Evolutionary conservation across 1,284 basidiomycete species (phyloP).

Genomic region (Tilletiopsis washingtonensis): DNA sequence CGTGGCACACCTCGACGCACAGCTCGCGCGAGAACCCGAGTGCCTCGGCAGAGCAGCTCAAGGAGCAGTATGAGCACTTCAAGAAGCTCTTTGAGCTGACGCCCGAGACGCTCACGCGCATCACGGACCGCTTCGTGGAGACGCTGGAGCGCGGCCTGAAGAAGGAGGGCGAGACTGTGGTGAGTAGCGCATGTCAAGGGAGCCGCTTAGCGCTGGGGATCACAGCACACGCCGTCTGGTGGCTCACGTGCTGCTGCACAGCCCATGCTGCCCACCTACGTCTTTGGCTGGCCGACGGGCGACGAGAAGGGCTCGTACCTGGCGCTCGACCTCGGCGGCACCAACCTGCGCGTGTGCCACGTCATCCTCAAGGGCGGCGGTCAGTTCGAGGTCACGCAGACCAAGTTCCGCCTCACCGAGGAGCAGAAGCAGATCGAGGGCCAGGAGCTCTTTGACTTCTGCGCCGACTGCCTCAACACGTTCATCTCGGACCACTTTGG

Average conservation of each 20-base stretch:
- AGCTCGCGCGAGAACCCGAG: constrained; percentile 25
- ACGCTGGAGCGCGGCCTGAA: constrained; percentile 78
- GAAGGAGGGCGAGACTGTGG: constrained; percentile 77
- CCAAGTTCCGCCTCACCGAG: constrained; percentile 92
- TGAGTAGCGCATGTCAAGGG: constrained; percentile 42
- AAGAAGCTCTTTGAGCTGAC: constrained; percentile 38
- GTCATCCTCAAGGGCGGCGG: constrained; percentile 83
- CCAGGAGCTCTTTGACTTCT: constrained; percentile 90
- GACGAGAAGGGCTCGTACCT: constrained; percentile 83
- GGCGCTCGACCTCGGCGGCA: constrained; percentile 85
- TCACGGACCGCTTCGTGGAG: constrained; percentile 90
- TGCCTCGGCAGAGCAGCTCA: constrained; percentile 31
- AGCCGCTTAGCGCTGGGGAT: neutral
- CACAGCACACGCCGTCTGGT: neutral
- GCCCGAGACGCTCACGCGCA: constrained; percentile 49
- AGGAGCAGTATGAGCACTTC: constrained; percentile 25
- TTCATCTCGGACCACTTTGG: constrained; percentile 75
- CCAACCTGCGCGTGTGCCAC: constrained; percentile 94
- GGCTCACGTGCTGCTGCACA: constrained; percentile 39
- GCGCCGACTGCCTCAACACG: constrained; percentile 81
- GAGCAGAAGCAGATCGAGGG: constrained; percentile 99
- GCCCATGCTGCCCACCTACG: constrained; percentile 93
- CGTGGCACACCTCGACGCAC: constrained; percentile 40
- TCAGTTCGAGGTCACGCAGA: constrained; percentile 95
- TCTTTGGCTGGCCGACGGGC: constrained; percentile 92